Conservation (phyloP, 2,329 filamentous ascomycete genomes). For the Periconia sp. region DNA sequence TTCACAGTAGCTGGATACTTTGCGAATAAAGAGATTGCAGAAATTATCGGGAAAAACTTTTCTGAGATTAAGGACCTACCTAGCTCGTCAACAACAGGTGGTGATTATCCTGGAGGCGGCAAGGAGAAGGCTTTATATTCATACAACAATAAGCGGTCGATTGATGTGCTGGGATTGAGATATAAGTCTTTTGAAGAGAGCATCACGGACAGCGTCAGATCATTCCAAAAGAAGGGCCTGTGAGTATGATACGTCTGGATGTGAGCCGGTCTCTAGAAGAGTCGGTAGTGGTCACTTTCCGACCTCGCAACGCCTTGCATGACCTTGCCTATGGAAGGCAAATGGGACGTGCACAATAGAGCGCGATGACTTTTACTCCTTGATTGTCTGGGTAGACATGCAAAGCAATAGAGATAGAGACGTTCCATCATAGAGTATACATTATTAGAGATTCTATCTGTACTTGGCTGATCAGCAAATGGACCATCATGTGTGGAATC, state of each 20-base stretch:
- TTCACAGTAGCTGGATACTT: constrained; percentile 66
- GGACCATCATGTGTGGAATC: constrained; percentile 7
- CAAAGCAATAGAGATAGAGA: no score
- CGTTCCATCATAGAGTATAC: not conserved
- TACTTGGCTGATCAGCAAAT: no score
- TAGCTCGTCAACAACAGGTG: constrained; percentile 47
- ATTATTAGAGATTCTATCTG: not conserved
- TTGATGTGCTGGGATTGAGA: constrained; percentile 64
- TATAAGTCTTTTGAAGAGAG: constrained; percentile 65
- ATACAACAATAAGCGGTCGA: constrained; percentile 63
- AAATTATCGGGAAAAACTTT: constrained; percentile 62
- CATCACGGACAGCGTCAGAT: constrained; percentile 68
- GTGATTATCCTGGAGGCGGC: constrained; percentile 55
- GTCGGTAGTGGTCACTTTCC: no score
- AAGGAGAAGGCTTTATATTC: constrained; percentile 47
- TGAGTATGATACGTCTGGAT: constrained; percentile 25
- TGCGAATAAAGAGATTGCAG: constrained; percentile 64
- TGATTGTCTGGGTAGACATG: no score
- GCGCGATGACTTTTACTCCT: no score
- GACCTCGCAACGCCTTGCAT: no score
- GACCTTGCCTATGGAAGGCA: no score
- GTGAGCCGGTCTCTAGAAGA: not conserved
- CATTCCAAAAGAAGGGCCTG: constrained; percentile 62
- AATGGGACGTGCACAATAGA: no score
- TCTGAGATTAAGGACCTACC: constrained; percentile 61